A percentile compares a stretch with the other conserved stretches of the same genome.
phyloP scores from a whole-genome alignment of 225 moss, liverwort and hornwort genomes.

The Bryum argenteum region DNA sequence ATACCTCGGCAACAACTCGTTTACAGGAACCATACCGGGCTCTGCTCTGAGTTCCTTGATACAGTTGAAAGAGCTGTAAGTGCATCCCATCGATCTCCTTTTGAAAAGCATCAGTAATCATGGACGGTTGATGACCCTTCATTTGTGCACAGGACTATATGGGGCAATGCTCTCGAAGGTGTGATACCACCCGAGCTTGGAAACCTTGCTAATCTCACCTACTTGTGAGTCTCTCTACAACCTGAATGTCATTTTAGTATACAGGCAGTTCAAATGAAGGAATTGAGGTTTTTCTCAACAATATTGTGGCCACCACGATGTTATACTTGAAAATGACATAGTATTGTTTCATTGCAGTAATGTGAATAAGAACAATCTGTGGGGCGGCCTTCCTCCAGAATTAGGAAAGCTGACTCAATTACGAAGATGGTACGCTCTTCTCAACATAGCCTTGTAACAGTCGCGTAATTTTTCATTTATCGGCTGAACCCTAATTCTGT shows the following conservation, averaged over 20 bases:
- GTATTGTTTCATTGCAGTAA: slow-evolving; percentile 30
- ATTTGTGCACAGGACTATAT: slow-evolving; percentile 34
- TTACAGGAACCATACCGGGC: slow-evolving; percentile 39
- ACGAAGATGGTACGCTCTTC: slow-evolving; percentile 35
- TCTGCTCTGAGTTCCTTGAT: slow-evolving; percentile 28
- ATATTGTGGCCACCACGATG: too few species aligned
- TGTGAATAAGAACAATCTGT: slow-evolving; percentile 45
- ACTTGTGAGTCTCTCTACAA: slow-evolving; percentile 36
- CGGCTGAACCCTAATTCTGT: too few species aligned
- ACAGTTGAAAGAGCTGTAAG: slow-evolving; percentile 48
- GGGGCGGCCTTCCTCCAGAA: slow-evolving; percentile 48
- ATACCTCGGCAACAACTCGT: slow-evolving; percentile 54
- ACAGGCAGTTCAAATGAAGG: too few species aligned
- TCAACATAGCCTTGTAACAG: too few species aligned
- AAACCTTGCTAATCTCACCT: slow-evolving; percentile 46
- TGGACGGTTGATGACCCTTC: too few species aligned
- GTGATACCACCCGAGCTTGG: slow-evolving; percentile 44
- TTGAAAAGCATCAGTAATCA: too few species aligned
- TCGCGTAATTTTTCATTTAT: too few species aligned
- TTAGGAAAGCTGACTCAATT: slow-evolving; percentile 39
- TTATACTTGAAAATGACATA: not conserved
- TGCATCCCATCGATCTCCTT: not conserved
- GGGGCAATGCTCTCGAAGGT: slow-evolving; percentile 39
- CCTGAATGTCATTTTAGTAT: too few species aligned
- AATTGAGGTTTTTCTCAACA: not conserved